Evolutionary conservation across 2,329 filamentous ascomycete species (phyloP), one percentile per base, ranked within the genome.

Genomic region (Aspergillus fumigatiaffinis): DNA sequence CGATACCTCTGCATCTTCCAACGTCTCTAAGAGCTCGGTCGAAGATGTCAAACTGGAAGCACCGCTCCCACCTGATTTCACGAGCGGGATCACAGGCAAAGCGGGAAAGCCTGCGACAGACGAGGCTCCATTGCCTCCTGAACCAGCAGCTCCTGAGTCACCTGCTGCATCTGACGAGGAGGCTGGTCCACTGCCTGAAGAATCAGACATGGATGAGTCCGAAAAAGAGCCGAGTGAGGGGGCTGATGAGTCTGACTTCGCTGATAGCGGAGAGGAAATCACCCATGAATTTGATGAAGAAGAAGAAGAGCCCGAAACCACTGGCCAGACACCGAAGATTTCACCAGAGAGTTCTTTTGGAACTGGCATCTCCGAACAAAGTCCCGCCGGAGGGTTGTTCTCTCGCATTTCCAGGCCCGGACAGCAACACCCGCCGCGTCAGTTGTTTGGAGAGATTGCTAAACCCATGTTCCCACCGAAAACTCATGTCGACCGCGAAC

Each of bases 1-100:
- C 4, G 79, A 81, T 57, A 80, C 78, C n/a, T 79, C 78, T 3
- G 76, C 73, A 8, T 79, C 77, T 8, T 78, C 76, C 3, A 72
- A 74, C 54, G 71, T 73, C 4, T 78, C 76, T 4, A 75, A 73
- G 53, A 69, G 63, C 44, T 76, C 76, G 5, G 56, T 67, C 47
- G 76, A 78, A 9, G 76, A 59, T 10, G 52, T 59, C 12, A 58
- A 60, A 26, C 55, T 32, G 44, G 68, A 70, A 23, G 60, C 64
- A 10, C 66, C 69, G 20, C 56, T 71, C 9, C 69, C 69, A 28
- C 66, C 67, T 8, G 66, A 69, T 23, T 63, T 64, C 29, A 50
- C 52, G 26, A 32, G 17, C n/a, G 10, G 58, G 62, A 26, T 53
- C 58, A 10, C 61, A 61, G 32, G 50, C 55, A 38, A 35, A 53